Evolutionary conservation across 805 yeast genomes (phyloP).

Genomic region (Wickerhamomyces ciferrii): DNA sequence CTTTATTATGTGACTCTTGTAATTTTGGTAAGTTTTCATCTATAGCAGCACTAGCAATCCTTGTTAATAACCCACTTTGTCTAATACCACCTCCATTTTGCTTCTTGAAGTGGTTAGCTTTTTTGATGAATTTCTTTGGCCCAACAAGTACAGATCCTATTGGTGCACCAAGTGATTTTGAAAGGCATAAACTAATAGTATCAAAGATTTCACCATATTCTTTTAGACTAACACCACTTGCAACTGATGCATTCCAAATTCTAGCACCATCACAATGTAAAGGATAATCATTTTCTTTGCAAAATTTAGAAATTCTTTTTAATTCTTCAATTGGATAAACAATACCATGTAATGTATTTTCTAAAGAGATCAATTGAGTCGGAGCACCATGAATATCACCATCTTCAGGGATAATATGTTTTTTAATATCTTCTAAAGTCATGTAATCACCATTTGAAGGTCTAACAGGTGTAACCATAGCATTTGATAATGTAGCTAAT

Average conservation of each 20-base stretch:
- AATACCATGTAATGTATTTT: constrained; percentile 84
- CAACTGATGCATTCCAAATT: constrained; percentile 82
- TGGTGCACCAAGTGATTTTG: constrained; percentile 92
- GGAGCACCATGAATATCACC: constrained; percentile 89
- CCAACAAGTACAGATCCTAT: constrained; percentile 89
- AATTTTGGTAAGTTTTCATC: constrained; percentile 58
- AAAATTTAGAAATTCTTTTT: constrained; percentile 63
- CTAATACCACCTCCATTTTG: constrained; percentile 94
- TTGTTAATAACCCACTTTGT: constrained; percentile 76
- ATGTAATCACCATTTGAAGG: constrained; percentile 74
- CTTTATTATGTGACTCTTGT: constrained; percentile 41
- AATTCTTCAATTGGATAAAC: constrained; percentile 79
- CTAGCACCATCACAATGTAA: constrained; percentile 94
- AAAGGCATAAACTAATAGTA: constrained; percentile 80
- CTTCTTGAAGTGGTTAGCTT: constrained; percentile 82
- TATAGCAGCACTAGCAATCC: constrained; percentile 75
- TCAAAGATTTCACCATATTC: constrained; percentile 79
- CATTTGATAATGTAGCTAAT: constrained; percentile 80
- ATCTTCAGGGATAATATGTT: constrained; percentile 59
- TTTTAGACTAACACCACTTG: constrained; percentile 44
- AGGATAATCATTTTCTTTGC: constrained; percentile 49
- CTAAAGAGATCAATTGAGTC: constrained; percentile 77
- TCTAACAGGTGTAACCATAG: constrained; percentile 80
- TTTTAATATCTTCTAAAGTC: constrained; percentile 74
- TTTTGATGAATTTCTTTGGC: constrained; percentile 44